Conservation (phyloP, 805 yeast genomes). For the Groenewaldozyma salmanticensis region DNA sequence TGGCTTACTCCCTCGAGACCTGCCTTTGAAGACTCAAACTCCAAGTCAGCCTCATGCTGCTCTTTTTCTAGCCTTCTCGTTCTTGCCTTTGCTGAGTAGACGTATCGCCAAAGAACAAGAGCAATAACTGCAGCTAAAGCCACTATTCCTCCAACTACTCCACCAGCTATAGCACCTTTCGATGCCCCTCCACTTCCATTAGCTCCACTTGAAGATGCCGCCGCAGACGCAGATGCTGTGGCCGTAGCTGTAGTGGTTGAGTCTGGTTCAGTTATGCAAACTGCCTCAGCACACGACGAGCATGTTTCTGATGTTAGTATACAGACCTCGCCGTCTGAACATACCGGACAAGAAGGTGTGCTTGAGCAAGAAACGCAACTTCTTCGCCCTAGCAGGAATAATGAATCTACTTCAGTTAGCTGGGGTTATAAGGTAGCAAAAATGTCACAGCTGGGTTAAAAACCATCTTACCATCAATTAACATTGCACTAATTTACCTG, state of each 20-base stretch:
- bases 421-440: too few species aligned
- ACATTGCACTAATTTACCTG: too few species aligned
- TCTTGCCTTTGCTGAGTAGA: constrained; percentile 30
- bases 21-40: neutral
- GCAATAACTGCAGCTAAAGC: constrained; percentile 33
- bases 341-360: constrained; percentile 43
- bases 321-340: constrained; percentile 46
- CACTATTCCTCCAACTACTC: constrained; percentile 54
- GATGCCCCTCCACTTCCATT: constrained; percentile 17
- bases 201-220: neutral
- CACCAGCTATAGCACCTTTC: constrained; percentile 62
- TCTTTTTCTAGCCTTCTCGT: constrained; percentile 25
- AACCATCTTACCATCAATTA: too few species aligned
- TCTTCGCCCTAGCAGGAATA: constrained; percentile 6
- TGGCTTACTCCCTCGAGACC: neutral
- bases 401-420: neutral
- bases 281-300: constrained; percentile 42
- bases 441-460: too few species aligned
- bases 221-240: neutral
- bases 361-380: constrained; percentile 28
- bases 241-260: constrained; percentile 7
- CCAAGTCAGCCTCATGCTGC: neutral
- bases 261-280: constrained; percentile 32
- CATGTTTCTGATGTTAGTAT: constrained; percentile 49
- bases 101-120: constrained; percentile 30